phyloP scores from a whole-genome alignment of 495 filamentous ascomycete species.

The Daldinia concentrica region DNA sequence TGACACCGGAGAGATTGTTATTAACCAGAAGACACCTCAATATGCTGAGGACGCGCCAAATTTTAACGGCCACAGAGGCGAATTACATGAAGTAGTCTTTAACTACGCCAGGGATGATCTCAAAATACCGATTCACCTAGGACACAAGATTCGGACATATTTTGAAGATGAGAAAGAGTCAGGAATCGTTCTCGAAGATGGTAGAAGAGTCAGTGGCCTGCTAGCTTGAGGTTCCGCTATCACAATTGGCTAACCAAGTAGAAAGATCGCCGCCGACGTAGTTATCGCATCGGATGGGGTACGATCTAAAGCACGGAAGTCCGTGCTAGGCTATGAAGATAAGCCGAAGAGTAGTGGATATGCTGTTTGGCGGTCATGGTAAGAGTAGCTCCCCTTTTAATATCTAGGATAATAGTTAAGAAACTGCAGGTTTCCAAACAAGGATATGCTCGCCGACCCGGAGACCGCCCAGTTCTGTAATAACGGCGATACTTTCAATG shows the following conservation, averaged over 20 bases:
- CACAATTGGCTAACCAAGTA: conserved; percentile 10
- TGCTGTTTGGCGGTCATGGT: conserved; percentile 69
- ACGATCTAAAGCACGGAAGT: conserved; percentile 64
- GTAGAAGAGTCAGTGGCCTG: conserved; percentile 50
- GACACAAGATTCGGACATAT: conserved; percentile 61
- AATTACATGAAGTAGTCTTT: conserved; percentile 67
- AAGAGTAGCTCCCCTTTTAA: not conserved
- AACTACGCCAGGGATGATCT: conserved; percentile 65
- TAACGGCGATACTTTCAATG: conserved; percentile 70
- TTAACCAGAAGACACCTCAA: conserved; percentile 60
- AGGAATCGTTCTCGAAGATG: conserved; percentile 63
- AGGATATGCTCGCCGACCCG: conserved; percentile 67
- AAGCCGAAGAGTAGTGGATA: conserved; percentile 68
- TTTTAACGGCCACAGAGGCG: conserved; percentile 69
- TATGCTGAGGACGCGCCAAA: conserved; percentile 61
- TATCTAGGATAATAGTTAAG: not conserved
- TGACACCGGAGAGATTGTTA: conserved; percentile 67
- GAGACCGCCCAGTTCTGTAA: conserved; percentile 66
- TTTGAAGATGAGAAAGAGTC: conserved; percentile 64
- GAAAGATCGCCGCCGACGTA: conserved; percentile 58
- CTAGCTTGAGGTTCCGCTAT: not conserved
- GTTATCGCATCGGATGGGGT: conserved; percentile 70
- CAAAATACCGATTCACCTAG: conserved; percentile 64
- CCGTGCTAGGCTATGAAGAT: conserved; percentile 67
- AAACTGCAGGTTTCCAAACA: conserved; percentile 62